Evolutionary conservation across 1,284 basidiomycete species (phyloP), one percentile per base, ranked within the genome.

Genomic region (Moesziomyces globuligerus): DNA sequence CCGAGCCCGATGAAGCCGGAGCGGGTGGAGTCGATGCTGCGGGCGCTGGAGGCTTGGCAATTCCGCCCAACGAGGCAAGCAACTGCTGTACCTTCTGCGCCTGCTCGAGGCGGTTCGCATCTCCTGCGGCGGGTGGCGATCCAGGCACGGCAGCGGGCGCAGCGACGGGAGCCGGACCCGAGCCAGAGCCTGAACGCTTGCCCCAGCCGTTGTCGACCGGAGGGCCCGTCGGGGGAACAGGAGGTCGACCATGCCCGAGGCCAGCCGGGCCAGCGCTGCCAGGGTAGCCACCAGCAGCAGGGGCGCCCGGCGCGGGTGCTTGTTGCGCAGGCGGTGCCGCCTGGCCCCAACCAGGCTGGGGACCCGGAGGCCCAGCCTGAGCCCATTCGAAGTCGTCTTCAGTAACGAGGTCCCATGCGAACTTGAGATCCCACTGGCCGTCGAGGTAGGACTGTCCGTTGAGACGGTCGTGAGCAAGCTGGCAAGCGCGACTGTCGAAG

Each of bases 381-480:
- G 66, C 74, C 47, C 70, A 69, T 11, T 73, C 71, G 5, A 62
- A 42, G 41, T 75, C 72, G 18, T 75, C 77, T 20, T 74, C 72
- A 38, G 72, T 76, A 26, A 71, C 66, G 7, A 76, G 62, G 69
- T 97, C 93, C 90, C 93, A 96, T n/a, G 91, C 90, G 75, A 91
- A 93, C 3, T 88, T 86, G 47, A 98, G 88, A 44, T 93, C 90
- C 87, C 97, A 90, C 0, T 90, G 87, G 17, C 94, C 93, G 73
- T 93, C 93, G 78, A 91, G 89, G 57, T 94, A 86, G 1, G 87
- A 85, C 81, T 90, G 88, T 53, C 90, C 89, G 44, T 90, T 86
- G 76, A 97, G 85, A 28, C 88, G 86, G 74, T 96, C 91, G 72
- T 89, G 89, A 1, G 94, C 91, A 88, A 89, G 61, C 89, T 90